A percentile compares a stretch with the other conserved stretches of the same genome.
These are phyloP conservation scores for Aspergillus fischeri DNA, from an alignment of 2,329 filamentous ascomycete genomes.

Conservation along the genomic window DNA sequence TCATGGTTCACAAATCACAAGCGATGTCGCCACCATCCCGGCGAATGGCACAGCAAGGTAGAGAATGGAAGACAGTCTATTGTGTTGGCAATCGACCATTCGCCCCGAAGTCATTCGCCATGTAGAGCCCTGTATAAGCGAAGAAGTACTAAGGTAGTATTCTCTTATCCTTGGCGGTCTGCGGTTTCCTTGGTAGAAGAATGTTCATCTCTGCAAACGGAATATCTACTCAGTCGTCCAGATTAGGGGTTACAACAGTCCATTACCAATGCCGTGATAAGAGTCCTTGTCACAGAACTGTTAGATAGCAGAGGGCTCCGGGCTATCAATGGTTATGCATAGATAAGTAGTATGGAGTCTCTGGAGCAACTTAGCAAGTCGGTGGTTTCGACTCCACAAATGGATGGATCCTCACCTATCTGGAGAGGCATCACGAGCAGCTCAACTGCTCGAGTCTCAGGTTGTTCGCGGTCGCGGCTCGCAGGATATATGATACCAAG, in stretches of 20 bases:
- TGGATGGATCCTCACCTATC: not conserved
- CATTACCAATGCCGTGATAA: not conserved
- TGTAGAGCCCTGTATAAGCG: not conserved
- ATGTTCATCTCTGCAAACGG: not conserved
- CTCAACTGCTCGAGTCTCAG: not conserved
- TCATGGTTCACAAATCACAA: not conserved
- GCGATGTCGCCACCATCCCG: not conserved
- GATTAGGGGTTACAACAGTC: not conserved
- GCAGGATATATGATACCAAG: not conserved
- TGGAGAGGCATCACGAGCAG: not conserved
- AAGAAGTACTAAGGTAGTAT: not conserved
- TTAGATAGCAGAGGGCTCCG: not conserved
- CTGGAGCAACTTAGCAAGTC: not conserved
- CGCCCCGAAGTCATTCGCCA: not conserved
- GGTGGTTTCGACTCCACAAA: not conserved
- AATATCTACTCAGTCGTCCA: not conserved
- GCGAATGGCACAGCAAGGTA: not conserved
- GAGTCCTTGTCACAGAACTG: not conserved
- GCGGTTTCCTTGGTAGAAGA: not conserved
- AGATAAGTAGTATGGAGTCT: not conserved
- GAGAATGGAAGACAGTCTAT: not conserved
- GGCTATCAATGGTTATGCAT: not conserved
- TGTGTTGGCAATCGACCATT: not conserved
- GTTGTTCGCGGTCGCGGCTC: not conserved
- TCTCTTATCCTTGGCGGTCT: not conserved